Conservation (phyloP, 192 early-diverging fungal species). For the Fimicolochytrium jonesii region DNA sequence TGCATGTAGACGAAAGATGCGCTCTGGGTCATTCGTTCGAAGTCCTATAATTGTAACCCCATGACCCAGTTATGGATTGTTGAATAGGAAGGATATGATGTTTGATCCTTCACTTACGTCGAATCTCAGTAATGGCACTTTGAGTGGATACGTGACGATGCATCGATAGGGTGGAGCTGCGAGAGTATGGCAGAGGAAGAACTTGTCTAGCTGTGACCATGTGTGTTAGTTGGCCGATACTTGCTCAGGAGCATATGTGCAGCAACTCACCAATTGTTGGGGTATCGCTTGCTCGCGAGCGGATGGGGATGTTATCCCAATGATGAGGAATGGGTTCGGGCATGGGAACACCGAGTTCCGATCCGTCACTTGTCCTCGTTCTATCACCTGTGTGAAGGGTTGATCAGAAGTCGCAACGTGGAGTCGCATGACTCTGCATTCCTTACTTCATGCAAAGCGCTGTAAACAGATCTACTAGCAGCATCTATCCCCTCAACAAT, state of each 20-base stretch:
- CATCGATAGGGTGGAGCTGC: neutral
- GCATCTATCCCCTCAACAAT: conserved; percentile 12
- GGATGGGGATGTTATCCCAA: conserved; percentile 6
- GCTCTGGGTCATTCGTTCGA: too few species aligned
- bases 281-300: neutral
- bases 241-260: too few species aligned
- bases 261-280: conserved; percentile 7
- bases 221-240: neutral
- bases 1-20: conserved; percentile 2
- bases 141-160: conserved; percentile 3
- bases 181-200: conserved; percentile 19
- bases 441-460: conserved; percentile 4
- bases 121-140: neutral
- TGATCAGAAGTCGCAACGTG: neutral
- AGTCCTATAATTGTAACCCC: too few species aligned
- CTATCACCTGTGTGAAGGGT: neutral
- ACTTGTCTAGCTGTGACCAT: conserved; percentile 9
- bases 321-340: conserved; percentile 11
- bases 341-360: conserved; percentile 10
- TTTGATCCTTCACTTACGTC: too few species aligned
- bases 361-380: conserved; percentile 17
- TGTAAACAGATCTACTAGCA: conserved; percentile 13
- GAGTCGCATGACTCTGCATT: neutral
- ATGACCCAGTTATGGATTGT: too few species aligned
- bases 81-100: too few species aligned